phyloP scores from a whole-genome alignment of 2,329 filamentous ascomycete species.

The Fusarium praegraminearum region DNA sequence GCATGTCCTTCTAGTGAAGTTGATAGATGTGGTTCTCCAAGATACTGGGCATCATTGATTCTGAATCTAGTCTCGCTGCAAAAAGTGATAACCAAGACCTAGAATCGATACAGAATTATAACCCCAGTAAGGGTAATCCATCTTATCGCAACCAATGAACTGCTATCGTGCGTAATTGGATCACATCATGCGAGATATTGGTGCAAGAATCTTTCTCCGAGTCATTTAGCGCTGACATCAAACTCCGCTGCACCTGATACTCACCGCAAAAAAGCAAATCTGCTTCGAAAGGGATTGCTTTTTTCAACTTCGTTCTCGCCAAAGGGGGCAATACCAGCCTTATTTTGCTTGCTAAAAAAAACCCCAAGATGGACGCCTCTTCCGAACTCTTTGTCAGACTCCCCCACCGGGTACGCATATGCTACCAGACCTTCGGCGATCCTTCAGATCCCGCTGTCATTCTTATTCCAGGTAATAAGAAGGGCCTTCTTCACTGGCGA shows the following conservation, averaged over 20 bases:
- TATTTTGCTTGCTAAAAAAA: not conserved
- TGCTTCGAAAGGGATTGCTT: not conserved
- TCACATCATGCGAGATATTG: not conserved
- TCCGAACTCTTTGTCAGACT: conserved; percentile 46
- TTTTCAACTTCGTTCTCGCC: not conserved
- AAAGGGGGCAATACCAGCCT: not conserved
- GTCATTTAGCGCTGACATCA: conserved; percentile 14
- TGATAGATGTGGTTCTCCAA: not conserved
- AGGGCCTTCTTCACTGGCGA: too few species aligned
- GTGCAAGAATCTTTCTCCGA: not conserved
- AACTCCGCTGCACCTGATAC: not conserved
- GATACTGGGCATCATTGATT: not conserved
- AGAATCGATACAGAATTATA: not conserved
- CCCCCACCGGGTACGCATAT: conserved; percentile 46
- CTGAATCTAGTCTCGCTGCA: not conserved
- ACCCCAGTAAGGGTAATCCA: too few species aligned
- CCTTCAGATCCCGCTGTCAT: conserved; percentile 44
- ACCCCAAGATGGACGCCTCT: conserved; percentile 25
- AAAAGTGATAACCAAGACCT: not conserved
- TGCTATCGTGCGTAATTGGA: not conserved
- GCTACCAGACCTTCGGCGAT: conserved; percentile 48
- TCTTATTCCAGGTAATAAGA: conserved; percentile 21
- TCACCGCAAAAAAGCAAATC: not conserved
- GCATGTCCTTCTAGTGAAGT: not conserved
- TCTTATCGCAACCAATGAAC: not conserved